Evolutionary conservation across 495 filamentous ascomycete genomes (phyloP), one percentile per base, ranked within the genome.

Genomic region (Geopyxis carbonaria): DNA sequence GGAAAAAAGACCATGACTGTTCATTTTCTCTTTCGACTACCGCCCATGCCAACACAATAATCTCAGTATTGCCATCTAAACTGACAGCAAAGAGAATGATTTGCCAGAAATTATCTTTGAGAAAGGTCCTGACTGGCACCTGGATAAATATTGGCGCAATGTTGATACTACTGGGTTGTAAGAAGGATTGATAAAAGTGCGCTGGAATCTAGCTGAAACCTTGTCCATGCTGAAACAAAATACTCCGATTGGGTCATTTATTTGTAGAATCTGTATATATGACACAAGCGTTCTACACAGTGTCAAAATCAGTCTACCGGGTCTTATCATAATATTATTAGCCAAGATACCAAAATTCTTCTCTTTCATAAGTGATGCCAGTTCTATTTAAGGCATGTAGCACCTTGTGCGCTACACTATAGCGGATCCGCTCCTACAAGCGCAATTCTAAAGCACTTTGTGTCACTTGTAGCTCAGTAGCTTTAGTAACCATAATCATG

Each of bases 11-110:
- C 48, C 41, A 50, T 2, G 39, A 47, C 11, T 6, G 15, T 14
- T 35, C 23, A 36, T 47, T 51, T 34, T 48, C 40, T n/a, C 41
- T 45, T 31, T 51, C 31, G 3, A 51, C 45, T 7, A 42, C 16
- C 7, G 48, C 40, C 45, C 48, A 51, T 0, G 35, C 48, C 4
- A 51, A 30, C 0, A 51, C 22, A 3, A 48, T 2, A 16, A 37
- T 37, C 1, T 47, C 29, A 4, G 34, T 32, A 34, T 50, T 44
- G 14, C 14, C 47, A 34, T 50, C 47, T 1, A 45, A 11, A 5
- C 19, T 22, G 7, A 48, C 46, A 4, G 42, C 35, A 13, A 48
- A 29, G 18, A 48, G 31, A 2, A 48, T 18, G 2, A 33, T 45
- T 22, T 41, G 38, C 2, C 30, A 14, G 20, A 43, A 50, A 11